Base-by-base conservation (phyloP, 306 rosid species). In the Hippophae tibetana region DNA sequence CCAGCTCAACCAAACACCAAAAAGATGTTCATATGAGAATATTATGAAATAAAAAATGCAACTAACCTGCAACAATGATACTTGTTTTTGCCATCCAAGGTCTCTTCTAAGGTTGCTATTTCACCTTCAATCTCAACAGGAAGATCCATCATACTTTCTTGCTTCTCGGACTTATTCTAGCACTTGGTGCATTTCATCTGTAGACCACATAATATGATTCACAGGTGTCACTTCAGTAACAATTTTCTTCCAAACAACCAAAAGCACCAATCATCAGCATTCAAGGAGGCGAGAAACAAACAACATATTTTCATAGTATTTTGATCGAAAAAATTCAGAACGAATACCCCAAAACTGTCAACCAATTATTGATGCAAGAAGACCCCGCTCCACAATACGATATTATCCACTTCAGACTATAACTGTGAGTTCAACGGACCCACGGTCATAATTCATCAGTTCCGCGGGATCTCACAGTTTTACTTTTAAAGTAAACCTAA, bases 51-150 rank as follows among this genome's bases (percentile, higher is more conserved):
- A 44, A 41, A 60, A 14, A 10, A 64, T 46, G 56, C 60, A 75
- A 60, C 87, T 64, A 71, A 92, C 99, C 99, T 86, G 85, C 71
- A 58, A 79, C 99, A 92, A 59, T 78, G 87, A 78, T 92, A 92
- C 79, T 85, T 92, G 79, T 92, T 92, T 69, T 85, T 95, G 64
- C 97, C 99, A 65, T 88, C 99, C 71, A 92, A 78, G 68, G 76
- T 96, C 71, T 92, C 96, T 57, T 67, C 81, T 65, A 92, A 70
- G 72, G 82, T 85, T 73, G 85, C 67, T 75, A 90, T 85, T 64
- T 90, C 92, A 65, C 98, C 98, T 79, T 81, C 95, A 65, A 90
- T 90, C 86, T 83, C 96, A 69, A 90, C 96, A 13, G 96, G 79
- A 41, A 90, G 80, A 78, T 90, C 98, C 98, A 90, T 88, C 85